Conservation (phyloP, 139 green algal species). For the Mychonastes homosphaera region DNA sequence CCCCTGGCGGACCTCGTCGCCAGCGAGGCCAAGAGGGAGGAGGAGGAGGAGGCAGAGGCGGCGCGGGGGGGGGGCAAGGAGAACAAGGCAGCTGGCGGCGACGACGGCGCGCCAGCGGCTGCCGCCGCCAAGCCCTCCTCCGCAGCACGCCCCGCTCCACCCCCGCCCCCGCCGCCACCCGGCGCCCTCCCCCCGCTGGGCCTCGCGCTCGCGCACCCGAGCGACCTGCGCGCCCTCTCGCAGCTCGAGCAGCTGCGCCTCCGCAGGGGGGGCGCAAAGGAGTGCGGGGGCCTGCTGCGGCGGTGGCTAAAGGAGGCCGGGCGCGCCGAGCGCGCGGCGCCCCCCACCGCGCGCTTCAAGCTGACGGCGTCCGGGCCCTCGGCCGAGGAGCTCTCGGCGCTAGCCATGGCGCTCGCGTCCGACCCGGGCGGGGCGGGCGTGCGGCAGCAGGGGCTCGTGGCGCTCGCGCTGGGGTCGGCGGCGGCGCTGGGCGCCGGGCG, state of each 20-base stretch:
- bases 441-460: conserved; percentile 27
- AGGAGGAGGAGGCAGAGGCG: neutral
- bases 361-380: conserved; percentile 26
- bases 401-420: conserved; percentile 26
- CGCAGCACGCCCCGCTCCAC: neutral
- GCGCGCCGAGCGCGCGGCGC: conserved; percentile 27
- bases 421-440: conserved; percentile 19
- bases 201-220: conserved; percentile 18
- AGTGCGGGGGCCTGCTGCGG: conserved; percentile 37
- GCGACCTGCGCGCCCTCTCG: conserved; percentile 17
- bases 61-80: neutral
- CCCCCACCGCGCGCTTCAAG: conserved; percentile 24
- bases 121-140: neutral
- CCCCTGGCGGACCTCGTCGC: no score
- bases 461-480: conserved; percentile 32
- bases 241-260: conserved; percentile 33
- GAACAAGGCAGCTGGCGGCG: neutral
- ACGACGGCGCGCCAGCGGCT: conserved; percentile 1
- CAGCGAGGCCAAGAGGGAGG: neutral
- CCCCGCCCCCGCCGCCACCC: neutral
- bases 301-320: conserved; percentile 51
- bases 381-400: conserved; percentile 29
- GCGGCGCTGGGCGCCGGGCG: conserved; percentile 10
- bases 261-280: conserved; percentile 18
- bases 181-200: conserved; percentile 6